Evolutionary conservation across 257 asterid genomes (phyloP).

Genomic region (Solanum paucissectum): DNA sequence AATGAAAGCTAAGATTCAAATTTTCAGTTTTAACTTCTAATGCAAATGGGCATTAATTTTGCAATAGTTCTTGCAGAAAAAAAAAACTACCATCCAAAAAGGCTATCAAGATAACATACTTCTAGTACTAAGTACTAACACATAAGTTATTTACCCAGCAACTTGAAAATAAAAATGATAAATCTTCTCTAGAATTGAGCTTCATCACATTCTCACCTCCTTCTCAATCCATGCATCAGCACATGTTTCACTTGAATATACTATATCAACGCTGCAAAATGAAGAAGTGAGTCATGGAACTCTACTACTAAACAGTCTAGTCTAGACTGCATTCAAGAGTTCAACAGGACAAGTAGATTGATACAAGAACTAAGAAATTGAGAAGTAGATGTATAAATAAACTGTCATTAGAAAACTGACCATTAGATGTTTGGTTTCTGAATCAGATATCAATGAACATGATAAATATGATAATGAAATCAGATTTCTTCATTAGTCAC

Average conservation of each 20-base stretch:
- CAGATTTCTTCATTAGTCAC: neutral
- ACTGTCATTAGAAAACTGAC: neutral
- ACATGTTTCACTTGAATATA: conserved; percentile 73
- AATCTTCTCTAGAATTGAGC: neutral
- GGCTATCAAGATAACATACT: neutral
- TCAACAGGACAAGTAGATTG: neutral
- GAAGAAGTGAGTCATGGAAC: conserved; percentile 6
- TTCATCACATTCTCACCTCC: conserved; percentile 54
- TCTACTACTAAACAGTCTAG: neutral
- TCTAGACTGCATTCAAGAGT: neutral
- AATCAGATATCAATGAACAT: neutral
- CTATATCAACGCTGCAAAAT: conserved; percentile 65
- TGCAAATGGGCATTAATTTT: neutral
- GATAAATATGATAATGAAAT: neutral
- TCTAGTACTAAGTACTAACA: neutral
- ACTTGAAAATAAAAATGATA: neutral
- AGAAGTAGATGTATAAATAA: neutral
- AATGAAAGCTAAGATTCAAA: neutral
- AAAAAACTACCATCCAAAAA: neutral
- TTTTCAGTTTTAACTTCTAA: neutral
- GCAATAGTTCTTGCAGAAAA: neutral
- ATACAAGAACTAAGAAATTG: neutral
- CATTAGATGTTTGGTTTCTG: neutral
- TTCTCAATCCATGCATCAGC: conserved; percentile 99
- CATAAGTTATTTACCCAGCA: neutral